Conservation (phyloP, 2,329 filamentous ascomycete species). For the Fusarium burgessii region DNA sequence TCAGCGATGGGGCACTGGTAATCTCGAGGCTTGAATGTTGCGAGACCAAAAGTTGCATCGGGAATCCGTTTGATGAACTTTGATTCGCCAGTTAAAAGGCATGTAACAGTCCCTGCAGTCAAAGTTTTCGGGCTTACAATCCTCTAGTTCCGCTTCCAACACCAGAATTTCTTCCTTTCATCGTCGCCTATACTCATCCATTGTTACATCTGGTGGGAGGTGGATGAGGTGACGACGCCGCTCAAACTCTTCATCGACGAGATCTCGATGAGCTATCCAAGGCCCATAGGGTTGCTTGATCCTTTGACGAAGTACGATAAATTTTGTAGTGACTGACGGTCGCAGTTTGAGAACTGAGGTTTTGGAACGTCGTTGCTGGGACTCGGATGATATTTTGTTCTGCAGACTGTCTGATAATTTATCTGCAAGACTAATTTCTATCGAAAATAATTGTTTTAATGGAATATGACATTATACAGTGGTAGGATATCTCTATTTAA, state of each 20-base stretch:
- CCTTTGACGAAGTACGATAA: not conserved
- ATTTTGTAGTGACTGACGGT: not conserved
- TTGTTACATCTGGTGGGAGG: not conserved
- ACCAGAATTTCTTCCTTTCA: not conserved
- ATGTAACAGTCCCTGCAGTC: not conserved
- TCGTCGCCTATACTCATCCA: not conserved
- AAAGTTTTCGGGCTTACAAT: not conserved
- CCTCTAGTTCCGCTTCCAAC: not conserved
- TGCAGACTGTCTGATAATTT: not conserved
- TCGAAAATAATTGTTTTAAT: not conserved
- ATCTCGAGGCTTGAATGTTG: not conserved
- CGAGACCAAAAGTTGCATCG: constrained; percentile 6
- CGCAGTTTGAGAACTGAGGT: not conserved
- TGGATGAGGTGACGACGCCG: not conserved
- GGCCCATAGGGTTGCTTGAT: not conserved
- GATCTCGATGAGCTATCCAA: not conserved
- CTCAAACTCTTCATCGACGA: not conserved
- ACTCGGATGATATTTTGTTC: not conserved
- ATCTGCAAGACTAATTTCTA: not conserved
- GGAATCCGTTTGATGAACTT: not conserved
- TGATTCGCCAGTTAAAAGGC: not conserved
- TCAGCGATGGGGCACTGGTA: not conserved
- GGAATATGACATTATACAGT: not conserved
- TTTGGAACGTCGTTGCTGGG: not conserved
- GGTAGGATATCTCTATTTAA: not conserved